Evolutionary conservation across 257 asterid genomes (phyloP).

Genomic region (Marsdenia floribunda): DNA sequence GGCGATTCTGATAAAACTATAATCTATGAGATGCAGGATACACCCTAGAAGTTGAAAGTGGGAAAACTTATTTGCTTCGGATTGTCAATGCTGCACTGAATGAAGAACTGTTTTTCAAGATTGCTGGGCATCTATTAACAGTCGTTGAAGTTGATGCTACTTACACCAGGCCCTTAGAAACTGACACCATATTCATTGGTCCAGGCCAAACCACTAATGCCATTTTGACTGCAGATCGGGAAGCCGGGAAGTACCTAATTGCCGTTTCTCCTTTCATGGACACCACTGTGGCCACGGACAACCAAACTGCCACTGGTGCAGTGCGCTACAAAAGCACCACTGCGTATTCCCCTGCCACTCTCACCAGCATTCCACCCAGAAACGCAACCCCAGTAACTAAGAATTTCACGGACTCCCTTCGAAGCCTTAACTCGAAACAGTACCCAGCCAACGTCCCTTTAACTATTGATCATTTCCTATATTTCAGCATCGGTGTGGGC

Average conservation of each 20-base stretch:
- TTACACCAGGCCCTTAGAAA: slow-evolving; percentile 59
- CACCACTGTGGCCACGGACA: slow-evolving; percentile 54
- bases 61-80: slow-evolving; percentile 62
- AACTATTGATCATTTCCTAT: slow-evolving; percentile 43
- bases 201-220: slow-evolving; percentile 77
- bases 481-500: slow-evolving; percentile 55
- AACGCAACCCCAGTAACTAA: slow-evolving; percentile 46
- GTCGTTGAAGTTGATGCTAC: slow-evolving; percentile 66
- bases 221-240: slow-evolving; percentile 45
- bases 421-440: slow-evolving; percentile 47
- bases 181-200: slow-evolving; percentile 61
- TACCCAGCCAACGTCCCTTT: slow-evolving; percentile 52
- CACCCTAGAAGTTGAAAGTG: slow-evolving; percentile 51
- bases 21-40: too few relatives aligned
- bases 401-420: slow-evolving; percentile 42
- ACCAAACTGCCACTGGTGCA: slow-evolving; percentile 43
- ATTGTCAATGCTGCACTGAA: slow-evolving; percentile 57
- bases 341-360: slow-evolving; percentile 26
- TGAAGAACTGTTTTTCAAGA: slow-evolving; percentile 71
- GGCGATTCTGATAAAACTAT: too few relatives aligned
- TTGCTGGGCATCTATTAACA: slow-evolving; percentile 49
- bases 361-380: slow-evolving; percentile 37
- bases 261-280: slow-evolving; percentile 72
- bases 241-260: slow-evolving; percentile 37
- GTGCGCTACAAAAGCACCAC: slow-evolving; percentile 38